These are phyloP conservation scores for Cladosporium sp. DNA, from an alignment of 2,329 filamentous ascomycete species.

Conservation along the genomic window DNA sequence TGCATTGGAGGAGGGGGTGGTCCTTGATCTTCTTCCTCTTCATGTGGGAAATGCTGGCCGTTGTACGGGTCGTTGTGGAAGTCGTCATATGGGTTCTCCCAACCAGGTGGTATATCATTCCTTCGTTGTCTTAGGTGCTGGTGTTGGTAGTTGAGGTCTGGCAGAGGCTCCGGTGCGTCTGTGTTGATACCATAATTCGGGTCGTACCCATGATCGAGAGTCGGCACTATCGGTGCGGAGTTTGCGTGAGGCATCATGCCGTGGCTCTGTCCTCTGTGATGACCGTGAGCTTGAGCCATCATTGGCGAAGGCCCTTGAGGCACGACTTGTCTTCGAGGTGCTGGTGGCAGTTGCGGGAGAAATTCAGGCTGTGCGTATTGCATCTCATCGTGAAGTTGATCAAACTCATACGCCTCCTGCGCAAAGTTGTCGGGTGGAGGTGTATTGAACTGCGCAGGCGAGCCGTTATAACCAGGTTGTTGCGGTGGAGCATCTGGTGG, in stretches of 20 bases:
- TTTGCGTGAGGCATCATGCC: conserved; percentile 42
- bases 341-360: conserved; percentile 37
- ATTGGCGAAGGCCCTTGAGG: conserved; percentile 10
- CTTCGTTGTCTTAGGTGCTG: conserved; percentile 27
- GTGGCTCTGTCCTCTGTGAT: conserved; percentile 28
- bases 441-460: conserved; percentile 15
- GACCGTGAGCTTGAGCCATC: conserved; percentile 27
- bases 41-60: conserved; percentile 13
- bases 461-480: conserved; percentile 8
- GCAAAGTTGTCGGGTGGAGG: neutral
- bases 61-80: conserved; percentile 20
- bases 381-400: conserved; percentile 43
- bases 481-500: conserved; percentile 25
- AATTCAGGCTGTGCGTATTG: conserved; percentile 44
- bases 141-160: conserved; percentile 36
- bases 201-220: conserved; percentile 47
- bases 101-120: conserved; percentile 30
- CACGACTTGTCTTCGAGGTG: neutral
- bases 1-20: conserved; percentile 41
- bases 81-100: conserved; percentile 31
- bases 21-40: conserved; percentile 27
- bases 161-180: conserved; percentile 36
- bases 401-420: conserved; percentile 34
- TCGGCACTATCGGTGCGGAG: conserved; percentile 51
- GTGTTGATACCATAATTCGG: conserved; percentile 22